phyloP scores from a whole-genome alignment of 805 yeast genomes.

The Pichia pseudocactophila region DNA sequence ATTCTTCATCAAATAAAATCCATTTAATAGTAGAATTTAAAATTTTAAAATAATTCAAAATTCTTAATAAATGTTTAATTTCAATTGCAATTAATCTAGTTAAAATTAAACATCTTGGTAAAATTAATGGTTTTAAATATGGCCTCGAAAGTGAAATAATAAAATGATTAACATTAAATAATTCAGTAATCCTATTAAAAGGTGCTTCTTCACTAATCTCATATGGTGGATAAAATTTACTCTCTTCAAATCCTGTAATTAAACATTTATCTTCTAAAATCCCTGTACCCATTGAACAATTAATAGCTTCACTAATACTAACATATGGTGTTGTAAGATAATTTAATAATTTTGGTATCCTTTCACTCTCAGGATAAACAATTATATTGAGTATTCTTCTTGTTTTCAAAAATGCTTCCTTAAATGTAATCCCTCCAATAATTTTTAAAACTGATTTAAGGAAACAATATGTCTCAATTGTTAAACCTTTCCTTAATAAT shows the following conservation, averaged over 20 bases:
- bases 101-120: constrained; percentile 67
- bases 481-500: constrained; percentile 46
- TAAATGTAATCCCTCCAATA: constrained; percentile 82
- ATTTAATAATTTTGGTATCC: constrained; percentile 68
- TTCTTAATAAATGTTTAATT: constrained; percentile 73
- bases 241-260: constrained; percentile 41
- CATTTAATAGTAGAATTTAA: constrained; percentile 63
- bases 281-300: constrained; percentile 75
- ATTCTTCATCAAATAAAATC: constrained; percentile 78
- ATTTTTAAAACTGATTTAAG: constrained; percentile 67
- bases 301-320: constrained; percentile 80
- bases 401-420: constrained; percentile 78
- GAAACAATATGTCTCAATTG: constrained; percentile 76
- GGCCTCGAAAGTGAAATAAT: constrained; percentile 89
- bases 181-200: constrained; percentile 79
- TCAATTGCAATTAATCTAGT: constrained; percentile 59
- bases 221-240: constrained; percentile 34
- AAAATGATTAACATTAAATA: constrained; percentile 91
- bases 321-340: constrained; percentile 92
- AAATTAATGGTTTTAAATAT: constrained; percentile 81
- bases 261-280: constrained; percentile 53
- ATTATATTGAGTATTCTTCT: constrained; percentile 76
- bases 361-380: constrained; percentile 67
- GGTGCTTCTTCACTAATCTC: constrained; percentile 40
- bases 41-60: constrained; percentile 70